Evolutionary conservation across 106 monocot species (phyloP).

Genomic region (Phalaenopsis aphrodite): DNA sequence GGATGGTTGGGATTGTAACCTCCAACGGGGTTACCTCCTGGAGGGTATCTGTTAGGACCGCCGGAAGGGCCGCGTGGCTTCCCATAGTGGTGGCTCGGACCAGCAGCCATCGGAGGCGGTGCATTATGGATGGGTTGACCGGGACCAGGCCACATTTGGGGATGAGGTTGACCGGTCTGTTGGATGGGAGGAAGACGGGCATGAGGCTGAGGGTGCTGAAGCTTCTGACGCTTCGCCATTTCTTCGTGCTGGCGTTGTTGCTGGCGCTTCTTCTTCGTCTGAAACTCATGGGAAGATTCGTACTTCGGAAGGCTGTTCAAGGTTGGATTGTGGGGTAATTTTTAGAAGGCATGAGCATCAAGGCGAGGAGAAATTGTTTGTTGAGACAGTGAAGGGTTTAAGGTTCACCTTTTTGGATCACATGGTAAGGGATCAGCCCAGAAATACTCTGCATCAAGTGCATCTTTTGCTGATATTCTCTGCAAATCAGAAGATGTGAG

Average conservation of each 20-base stretch:
- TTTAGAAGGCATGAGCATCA: too few relatives aligned
- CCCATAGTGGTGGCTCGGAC: conserved; percentile 67
- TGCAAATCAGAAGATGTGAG: conserved; percentile 3
- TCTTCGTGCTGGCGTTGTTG: conserved; percentile 94
- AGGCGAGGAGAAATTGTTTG: not conserved
- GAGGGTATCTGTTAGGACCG: conserved; percentile 58
- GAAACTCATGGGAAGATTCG: conserved; percentile 97
- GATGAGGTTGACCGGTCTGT: conserved; percentile 64
- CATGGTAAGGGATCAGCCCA: conserved; percentile 96
- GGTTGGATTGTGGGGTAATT: too few relatives aligned
- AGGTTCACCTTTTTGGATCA: conserved; percentile 83
- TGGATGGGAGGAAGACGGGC: conserved; percentile 73
- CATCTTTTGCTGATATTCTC: conserved; percentile 98
- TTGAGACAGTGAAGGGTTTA: not conserved
- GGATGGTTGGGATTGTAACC: conserved; percentile 70
- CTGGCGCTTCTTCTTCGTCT: conserved; percentile 91
- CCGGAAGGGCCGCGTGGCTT: conserved; percentile 61
- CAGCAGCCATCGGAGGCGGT: conserved; percentile 46
- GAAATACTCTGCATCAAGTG: conserved; percentile 96
- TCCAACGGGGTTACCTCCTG: conserved; percentile 64
- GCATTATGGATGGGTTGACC: conserved; percentile 53
- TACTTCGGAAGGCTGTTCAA: conserved; percentile 75
- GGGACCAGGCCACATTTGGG: conserved; percentile 61
- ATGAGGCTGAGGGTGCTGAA: conserved; percentile 86
- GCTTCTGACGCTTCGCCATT: conserved; percentile 72